Evolutionary conservation across 305 asterid genomes (phyloP).

Genomic region (Coffea humblotiana): DNA sequence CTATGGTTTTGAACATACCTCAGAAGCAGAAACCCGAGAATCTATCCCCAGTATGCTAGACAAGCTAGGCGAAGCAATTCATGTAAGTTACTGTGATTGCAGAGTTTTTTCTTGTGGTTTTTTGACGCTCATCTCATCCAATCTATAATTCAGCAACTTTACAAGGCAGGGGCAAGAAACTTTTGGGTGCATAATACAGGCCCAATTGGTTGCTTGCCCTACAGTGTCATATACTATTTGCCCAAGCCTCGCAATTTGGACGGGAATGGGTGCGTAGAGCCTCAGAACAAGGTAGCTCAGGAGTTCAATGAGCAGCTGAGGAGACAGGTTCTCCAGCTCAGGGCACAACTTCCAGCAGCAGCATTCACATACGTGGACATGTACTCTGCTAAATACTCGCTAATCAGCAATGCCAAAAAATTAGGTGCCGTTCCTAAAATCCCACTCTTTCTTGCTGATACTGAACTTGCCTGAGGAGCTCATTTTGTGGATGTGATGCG

Average conservation of each 20-base stretch:
- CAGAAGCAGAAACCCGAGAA: slow-evolving; percentile 25
- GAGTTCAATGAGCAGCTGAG: slow-evolving; percentile 35
- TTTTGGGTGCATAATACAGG: slow-evolving; percentile 43
- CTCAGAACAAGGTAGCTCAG: slow-evolving; percentile 31
- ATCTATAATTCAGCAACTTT: slow-evolving; percentile 23
- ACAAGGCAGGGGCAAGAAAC: slow-evolving; percentile 30
- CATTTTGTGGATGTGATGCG: too few species aligned
- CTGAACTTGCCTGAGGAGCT: neutral
- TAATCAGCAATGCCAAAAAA: slow-evolving; percentile 21
- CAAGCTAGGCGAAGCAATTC: slow-evolving; percentile 24
- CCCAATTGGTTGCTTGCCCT: slow-evolving; percentile 37
- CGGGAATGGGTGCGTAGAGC: slow-evolving; percentile 24
- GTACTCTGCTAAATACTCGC: slow-evolving; percentile 27
- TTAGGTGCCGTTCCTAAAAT: slow-evolving; percentile 7
- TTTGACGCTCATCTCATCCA: neutral
- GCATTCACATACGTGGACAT: slow-evolving; percentile 30
- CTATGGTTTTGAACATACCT: slow-evolving; percentile 25
- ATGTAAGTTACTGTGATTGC: slow-evolving; percentile 6
- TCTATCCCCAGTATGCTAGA: slow-evolving; percentile 24
- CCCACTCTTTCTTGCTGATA: neutral
- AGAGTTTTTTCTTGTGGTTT: too few species aligned
- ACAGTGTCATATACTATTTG: slow-evolving; percentile 7
- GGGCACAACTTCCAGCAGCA: slow-evolving; percentile 19
- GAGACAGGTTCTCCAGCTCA: slow-evolving; percentile 16
- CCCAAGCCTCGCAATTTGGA: slow-evolving; percentile 24